A percentile compares a stretch with the other conserved stretches of the same genome.
Conservation (phyloP, 169 alveolate genomes). For the Plasmodium cynomolgi region DNA sequence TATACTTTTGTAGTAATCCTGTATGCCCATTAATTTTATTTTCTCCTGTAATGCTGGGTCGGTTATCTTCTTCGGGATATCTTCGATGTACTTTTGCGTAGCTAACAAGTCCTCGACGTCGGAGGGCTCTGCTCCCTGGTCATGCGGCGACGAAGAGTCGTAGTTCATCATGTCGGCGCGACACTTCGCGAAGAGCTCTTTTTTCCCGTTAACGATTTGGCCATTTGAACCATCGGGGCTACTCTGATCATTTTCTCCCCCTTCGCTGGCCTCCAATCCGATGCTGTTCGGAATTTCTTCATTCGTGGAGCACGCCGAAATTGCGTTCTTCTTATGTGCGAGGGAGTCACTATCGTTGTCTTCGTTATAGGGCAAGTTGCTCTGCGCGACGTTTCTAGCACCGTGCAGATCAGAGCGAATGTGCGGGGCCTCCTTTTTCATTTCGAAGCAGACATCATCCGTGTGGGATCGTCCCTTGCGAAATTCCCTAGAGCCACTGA, state of each 20-base stretch:
- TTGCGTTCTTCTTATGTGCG: neutral
- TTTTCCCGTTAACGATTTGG: neutral
- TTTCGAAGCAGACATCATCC: neutral
- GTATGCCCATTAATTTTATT: slow-evolving; percentile 56
- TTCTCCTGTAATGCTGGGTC: slow-evolving; percentile 43
- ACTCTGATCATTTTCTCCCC: neutral
- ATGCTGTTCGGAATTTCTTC: neutral
- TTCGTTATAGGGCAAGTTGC: neutral
- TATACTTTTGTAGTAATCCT: slow-evolving; percentile 53
- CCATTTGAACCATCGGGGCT: neutral
- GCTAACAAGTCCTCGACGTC: neutral
- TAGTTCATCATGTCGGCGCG: neutral
- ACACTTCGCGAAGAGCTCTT: neutral
- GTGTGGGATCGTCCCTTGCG: neutral
- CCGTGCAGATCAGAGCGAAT: neutral
- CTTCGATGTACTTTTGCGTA: slow-evolving; percentile 24
- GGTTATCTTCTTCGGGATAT: slow-evolving; percentile 36
- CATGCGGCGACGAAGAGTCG: neutral
- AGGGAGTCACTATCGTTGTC: neutral
- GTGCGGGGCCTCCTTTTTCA: neutral
- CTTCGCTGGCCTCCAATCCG: neutral
- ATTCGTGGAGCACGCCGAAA: neutral
- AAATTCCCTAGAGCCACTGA: neutral
- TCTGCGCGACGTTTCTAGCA: neutral
- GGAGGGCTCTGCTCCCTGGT: neutral